These are phyloP conservation scores for Pichia sp. DNA, from an alignment of 1,139 yeast species.

Conservation along the genomic window DNA sequence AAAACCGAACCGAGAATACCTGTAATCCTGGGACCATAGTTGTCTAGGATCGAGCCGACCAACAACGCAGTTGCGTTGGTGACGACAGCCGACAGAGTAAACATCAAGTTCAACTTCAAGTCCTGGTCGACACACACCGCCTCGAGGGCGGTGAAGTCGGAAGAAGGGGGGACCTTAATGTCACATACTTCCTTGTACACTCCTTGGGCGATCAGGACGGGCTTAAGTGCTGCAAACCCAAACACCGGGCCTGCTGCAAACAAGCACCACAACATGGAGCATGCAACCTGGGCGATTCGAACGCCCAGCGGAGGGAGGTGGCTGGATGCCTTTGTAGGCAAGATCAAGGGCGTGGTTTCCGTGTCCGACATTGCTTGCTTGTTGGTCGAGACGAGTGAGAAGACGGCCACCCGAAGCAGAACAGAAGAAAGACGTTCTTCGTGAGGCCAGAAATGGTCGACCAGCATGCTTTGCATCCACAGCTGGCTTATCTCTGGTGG, in stretches of 20 bases:
- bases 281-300: slow-evolving; percentile 45
- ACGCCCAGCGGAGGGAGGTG: slow-evolving; percentile 14
- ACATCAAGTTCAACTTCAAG: slow-evolving; percentile 71
- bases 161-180: slow-evolving; percentile 14
- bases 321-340: not conserved
- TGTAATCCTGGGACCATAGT: slow-evolving; percentile 73
- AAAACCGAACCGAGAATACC: slow-evolving; percentile 69
- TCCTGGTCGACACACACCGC: slow-evolving; percentile 66
- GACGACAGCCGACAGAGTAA: slow-evolving; percentile 79
- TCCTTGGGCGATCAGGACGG: slow-evolving; percentile 69
- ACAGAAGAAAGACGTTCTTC: too few species aligned
- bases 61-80: slow-evolving; percentile 79
- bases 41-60: slow-evolving; percentile 75
- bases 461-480: too few species aligned
- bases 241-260: slow-evolving; percentile 91
- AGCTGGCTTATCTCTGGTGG: slow-evolving; percentile 4
- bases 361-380: slow-evolving; percentile 10
- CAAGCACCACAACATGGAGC: slow-evolving; percentile 84
- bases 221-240: slow-evolving; percentile 92
- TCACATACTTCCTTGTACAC: slow-evolving; percentile 64
- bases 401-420: not conserved
- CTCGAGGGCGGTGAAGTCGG: slow-evolving; percentile 14
- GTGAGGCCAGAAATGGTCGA: too few species aligned
- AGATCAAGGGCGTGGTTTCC: slow-evolving; percentile 15
- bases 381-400: not conserved